Base-by-base conservation (phyloP, 805 yeast species). In the Vanderwaltozyma verrucispora region DNA sequence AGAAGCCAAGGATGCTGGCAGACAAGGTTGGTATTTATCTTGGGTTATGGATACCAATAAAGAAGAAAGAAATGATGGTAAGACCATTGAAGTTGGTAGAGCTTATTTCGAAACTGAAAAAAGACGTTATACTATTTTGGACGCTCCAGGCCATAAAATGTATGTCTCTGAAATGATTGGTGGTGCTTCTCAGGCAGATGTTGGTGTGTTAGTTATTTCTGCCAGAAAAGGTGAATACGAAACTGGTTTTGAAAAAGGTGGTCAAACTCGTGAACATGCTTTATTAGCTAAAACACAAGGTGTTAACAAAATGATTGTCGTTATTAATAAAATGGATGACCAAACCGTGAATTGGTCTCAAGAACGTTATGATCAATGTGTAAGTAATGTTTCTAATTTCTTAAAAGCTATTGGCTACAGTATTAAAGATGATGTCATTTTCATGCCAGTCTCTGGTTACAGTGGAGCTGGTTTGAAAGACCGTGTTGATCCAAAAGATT, bases 21-120 rank as follows among this genome's bases (percentile, higher is more conserved):
- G 97, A 71, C 98, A 92, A 69, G 96, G 96, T 64, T 92, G 99
- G 99, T 92, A 92, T 63, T 70, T 92, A 51, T 88, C 97, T 8
- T 92, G 98, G 98, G 94, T 92, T 52, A 88, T 92, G 96, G 99
- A 92, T 64, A 89, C 96, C 52, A 92, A 94, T 69, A 88, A 86
- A 66, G 98, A 92, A 68, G 99, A 92, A 71, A 83, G 98, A 72
- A 85, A 74, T 54, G 96, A 92, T 66, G 99, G 99, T 71, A 92
- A 92, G 70, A 92, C 99, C 48, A 94, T 92, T 53, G 98, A 92
- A 68, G 97, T 92, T 42, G 99, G 98, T 59, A 87, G 88, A 59
- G 94, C 97, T 17, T 87, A 81, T 56, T 92, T 92, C 54, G 99
- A 92, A 71, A 92, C 98, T 42, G 97, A 88, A 23, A 87, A 85